Evolutionary conservation across 176 grass and related monocot genomes (phyloP).

Genomic region (Olyra latifolia): DNA sequence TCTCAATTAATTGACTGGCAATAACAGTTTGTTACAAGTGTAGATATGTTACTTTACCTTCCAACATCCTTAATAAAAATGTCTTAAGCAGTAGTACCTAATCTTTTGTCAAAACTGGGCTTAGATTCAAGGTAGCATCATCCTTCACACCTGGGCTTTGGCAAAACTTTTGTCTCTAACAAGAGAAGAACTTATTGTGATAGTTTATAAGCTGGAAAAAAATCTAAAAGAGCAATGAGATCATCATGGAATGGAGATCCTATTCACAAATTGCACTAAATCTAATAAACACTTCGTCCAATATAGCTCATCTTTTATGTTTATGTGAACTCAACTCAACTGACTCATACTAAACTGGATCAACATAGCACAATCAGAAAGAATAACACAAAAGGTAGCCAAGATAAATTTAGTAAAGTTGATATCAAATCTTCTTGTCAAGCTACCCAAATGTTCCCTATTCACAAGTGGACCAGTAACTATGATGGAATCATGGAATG

Average conservation of each 20-base stretch:
- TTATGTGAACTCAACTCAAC: too few relatives aligned
- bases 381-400: neutral
- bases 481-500: too few relatives aligned
- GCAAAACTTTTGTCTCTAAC: neutral
- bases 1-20: neutral
- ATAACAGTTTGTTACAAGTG: neutral
- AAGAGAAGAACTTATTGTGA: too few relatives aligned
- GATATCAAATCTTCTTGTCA: neutral
- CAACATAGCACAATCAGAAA: neutral
- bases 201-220: neutral
- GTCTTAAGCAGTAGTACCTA: neutral
- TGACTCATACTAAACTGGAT: too few relatives aligned
- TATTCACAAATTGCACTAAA: neutral
- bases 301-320: too few relatives aligned
- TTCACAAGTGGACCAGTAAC: too few relatives aligned
- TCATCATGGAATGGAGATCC: neutral
- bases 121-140: neutral
- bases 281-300: neutral
- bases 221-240: too few relatives aligned
- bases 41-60: neutral
- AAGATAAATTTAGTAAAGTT: neutral
- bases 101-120: neutral
- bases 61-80: conserved; percentile 12
- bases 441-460: too few relatives aligned
- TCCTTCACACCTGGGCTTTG: neutral